Percentiles rank a stretch among this genome's conserved stretches.
Conservation (phyloP, 2,329 filamentous ascomycete genomes). For the Thelonectria blattea region DNA sequence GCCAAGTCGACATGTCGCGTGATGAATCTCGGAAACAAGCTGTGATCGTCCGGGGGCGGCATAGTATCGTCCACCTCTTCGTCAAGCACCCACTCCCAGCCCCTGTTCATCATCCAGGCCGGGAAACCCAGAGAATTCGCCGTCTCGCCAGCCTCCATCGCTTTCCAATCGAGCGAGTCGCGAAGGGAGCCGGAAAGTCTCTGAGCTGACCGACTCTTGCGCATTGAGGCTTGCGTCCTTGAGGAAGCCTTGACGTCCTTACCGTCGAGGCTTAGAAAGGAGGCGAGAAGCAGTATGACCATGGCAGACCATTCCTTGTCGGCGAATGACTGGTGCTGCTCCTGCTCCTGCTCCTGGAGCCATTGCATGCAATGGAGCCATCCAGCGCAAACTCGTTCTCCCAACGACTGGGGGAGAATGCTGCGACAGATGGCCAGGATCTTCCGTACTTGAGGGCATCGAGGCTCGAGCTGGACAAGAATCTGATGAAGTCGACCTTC, state of each 20-base stretch:
- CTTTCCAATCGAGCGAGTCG: slow-evolving; percentile 54
- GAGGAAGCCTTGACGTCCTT: slow-evolving; percentile 36
- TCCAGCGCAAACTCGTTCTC: slow-evolving; percentile 66
- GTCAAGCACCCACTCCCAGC: slow-evolving; percentile 76
- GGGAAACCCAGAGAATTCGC: slow-evolving; percentile 57
- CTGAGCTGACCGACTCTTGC: slow-evolving; percentile 43
- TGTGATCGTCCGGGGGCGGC: slow-evolving; percentile 36
- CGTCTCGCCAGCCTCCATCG: slow-evolving; percentile 54
- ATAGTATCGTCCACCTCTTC: slow-evolving; percentile 49
- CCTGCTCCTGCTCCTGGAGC: slow-evolving; percentile 59
- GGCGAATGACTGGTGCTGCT: slow-evolving; percentile 45
- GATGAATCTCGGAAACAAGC: slow-evolving; percentile 50
- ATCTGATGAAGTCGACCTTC: slow-evolving; percentile 69
- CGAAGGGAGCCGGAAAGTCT: slow-evolving; percentile 45
- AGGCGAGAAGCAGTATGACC: slow-evolving; percentile 66
- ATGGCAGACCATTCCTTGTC: slow-evolving; percentile 74
- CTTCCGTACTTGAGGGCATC: slow-evolving; percentile 65
- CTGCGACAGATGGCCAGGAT: slow-evolving; percentile 68
- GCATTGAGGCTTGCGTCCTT: slow-evolving; percentile 38
- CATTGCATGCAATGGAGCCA: slow-evolving; percentile 80
- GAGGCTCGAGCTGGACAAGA: slow-evolving; percentile 70
- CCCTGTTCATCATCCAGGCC: slow-evolving; percentile 64
- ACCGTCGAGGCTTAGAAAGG: slow-evolving; percentile 66
- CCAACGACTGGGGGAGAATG: slow-evolving; percentile 64
- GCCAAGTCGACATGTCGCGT: slow-evolving; percentile 62